Conservation (phyloP, 2,329 filamentous ascomycete genomes). For the Fusarium aywerte region DNA sequence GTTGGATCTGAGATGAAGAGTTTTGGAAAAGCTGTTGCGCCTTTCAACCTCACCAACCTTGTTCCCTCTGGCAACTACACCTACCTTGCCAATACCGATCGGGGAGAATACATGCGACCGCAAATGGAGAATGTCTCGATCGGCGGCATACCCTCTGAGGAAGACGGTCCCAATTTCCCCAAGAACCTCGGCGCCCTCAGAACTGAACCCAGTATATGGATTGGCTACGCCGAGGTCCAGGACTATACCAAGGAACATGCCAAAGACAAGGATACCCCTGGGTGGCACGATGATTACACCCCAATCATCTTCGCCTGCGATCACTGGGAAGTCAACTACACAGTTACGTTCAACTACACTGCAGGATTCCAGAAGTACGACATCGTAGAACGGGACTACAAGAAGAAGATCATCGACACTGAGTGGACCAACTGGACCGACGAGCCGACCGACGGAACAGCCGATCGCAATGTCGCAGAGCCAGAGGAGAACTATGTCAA, state of each 20-base stretch:
- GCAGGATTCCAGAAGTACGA: slow-evolving; percentile 29
- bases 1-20: slow-evolving; percentile 9
- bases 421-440: slow-evolving; percentile 3
- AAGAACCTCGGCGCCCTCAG: slow-evolving; percentile 30
- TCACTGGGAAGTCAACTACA: slow-evolving; percentile 40
- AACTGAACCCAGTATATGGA: slow-evolving; percentile 37
- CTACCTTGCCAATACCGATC: slow-evolving; percentile 18
- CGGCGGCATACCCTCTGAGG: background rate
- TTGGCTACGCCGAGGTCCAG: slow-evolving; percentile 30
- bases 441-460: slow-evolving; percentile 22
- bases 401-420: slow-evolving; percentile 38
- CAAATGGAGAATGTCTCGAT: slow-evolving; percentile 20
- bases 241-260: slow-evolving; percentile 15
- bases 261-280: rapidly evolving
- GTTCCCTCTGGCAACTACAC: slow-evolving; percentile 29
- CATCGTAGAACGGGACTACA: slow-evolving; percentile 14
- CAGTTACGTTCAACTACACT: slow-evolving; percentile 30
- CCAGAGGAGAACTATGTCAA: slow-evolving; percentile 33
- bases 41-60: slow-evolving; percentile 31
- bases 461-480: slow-evolving; percentile 17
- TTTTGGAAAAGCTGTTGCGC: slow-evolving; percentile 8
- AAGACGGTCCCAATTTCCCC: slow-evolving; percentile 4
- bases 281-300: slow-evolving; percentile 34
- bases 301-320: slow-evolving; percentile 35
- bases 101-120: slow-evolving; percentile 31